Conservation (phyloP, 371 early-diverging fungal species). For the Mortierella sp. region DNA sequence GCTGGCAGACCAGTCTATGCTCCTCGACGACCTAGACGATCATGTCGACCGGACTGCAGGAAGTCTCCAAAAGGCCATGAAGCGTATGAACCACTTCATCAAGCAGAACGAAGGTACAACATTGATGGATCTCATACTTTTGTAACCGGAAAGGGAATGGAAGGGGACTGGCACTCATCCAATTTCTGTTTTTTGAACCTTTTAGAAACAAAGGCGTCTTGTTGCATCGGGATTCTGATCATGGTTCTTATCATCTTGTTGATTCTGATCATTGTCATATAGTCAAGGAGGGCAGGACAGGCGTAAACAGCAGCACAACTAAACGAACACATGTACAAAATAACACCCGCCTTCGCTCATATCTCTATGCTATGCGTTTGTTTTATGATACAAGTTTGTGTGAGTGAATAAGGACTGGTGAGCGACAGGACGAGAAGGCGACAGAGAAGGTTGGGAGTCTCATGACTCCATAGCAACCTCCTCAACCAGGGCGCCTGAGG, state of each 20-base stretch:
- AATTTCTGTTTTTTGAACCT: constrained; percentile 10
- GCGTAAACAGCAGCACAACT: background rate
- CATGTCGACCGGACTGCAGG: constrained; percentile 69
- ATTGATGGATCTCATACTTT: background rate
- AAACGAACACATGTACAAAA: constrained; percentile 2
- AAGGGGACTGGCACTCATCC: background rate
- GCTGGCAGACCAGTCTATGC: constrained; percentile 69
- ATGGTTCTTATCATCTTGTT: constrained; percentile 70
- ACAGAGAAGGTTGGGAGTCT: background rate
- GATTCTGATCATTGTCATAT: constrained; percentile 66
- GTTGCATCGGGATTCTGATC: constrained; percentile 73
- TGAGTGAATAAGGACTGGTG: background rate
- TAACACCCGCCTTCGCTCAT: background rate
- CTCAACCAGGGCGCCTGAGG: constrained; percentile 28
- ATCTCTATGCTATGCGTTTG: background rate
- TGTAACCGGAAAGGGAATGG: background rate
- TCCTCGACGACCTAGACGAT: constrained; percentile 73
- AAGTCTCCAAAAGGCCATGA: constrained; percentile 67
- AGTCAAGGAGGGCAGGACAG: constrained; percentile 13
- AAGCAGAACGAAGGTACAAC: constrained; percentile 71
- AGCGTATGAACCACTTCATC: constrained; percentile 66
- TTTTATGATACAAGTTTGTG: background rate
- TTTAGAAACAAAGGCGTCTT: constrained; percentile 68
- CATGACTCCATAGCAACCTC: constrained; percentile 14
- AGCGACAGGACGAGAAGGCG: background rate